phyloP scores from a whole-genome alignment of 1,284 basidiomycete genomes.

The Sporisorium scitamineum region DNA sequence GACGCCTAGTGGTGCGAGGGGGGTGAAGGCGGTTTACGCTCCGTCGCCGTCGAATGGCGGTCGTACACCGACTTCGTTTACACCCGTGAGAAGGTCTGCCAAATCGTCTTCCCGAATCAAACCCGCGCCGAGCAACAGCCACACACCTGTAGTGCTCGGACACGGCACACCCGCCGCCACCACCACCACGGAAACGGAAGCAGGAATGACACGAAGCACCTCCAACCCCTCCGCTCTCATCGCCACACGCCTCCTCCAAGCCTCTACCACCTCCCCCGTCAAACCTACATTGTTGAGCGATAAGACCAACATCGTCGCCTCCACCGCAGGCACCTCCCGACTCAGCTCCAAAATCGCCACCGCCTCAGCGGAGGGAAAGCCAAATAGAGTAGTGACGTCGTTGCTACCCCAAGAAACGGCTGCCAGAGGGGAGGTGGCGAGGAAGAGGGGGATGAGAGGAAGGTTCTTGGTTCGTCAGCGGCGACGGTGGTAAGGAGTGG shows the following conservation, averaged over 20 bases:
- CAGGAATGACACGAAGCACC: constrained; percentile 28
- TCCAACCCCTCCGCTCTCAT: constrained; percentile 45
- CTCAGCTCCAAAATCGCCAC: constrained; percentile 13
- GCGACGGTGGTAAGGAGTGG: background rate
- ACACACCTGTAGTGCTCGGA: constrained; percentile 12
- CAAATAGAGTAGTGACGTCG: background rate
- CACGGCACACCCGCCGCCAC: constrained; percentile 16
- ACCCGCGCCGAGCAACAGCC: background rate
- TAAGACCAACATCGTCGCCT: constrained; percentile 19
- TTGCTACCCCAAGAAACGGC: background rate
- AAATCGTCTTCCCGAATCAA: background rate
- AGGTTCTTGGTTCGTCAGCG: background rate
- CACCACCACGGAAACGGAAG: background rate
- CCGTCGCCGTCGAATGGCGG: constrained; percentile 14
- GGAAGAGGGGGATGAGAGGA: constrained; percentile 4
- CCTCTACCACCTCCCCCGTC: background rate
- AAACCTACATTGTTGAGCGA: constrained; percentile 24
- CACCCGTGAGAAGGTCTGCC: constrained; percentile 17
- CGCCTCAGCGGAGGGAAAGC: background rate
- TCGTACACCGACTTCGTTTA: constrained; percentile 12
- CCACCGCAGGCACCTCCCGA: constrained; percentile 9
- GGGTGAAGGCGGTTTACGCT: constrained; percentile 23
- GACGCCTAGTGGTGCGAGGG: background rate
- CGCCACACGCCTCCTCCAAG: constrained; percentile 10
- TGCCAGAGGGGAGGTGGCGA: background rate